phyloP scores from a whole-genome alignment of 306 rosid species.

The Malus fusca region DNA sequence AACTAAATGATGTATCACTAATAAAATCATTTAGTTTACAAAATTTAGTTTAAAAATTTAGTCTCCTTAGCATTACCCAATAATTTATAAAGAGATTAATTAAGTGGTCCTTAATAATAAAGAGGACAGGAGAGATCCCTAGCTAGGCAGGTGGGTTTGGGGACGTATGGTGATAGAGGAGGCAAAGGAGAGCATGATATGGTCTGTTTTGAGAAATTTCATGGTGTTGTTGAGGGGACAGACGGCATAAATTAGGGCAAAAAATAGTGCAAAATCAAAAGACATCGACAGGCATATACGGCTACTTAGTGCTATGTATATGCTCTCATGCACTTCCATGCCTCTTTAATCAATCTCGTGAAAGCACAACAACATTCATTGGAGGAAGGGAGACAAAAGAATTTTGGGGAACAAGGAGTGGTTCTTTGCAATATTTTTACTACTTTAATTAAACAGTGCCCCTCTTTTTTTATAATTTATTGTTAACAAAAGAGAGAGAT shows the following conservation, averaged over 20 bases:
- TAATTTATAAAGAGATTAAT: background rate
- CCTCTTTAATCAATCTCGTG: constrained; percentile 8
- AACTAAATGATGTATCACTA: no score
- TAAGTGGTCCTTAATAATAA: background rate
- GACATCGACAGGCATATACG: constrained; percentile 21
- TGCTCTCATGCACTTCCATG: constrained; percentile 15
- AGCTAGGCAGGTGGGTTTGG: constrained; percentile 13
- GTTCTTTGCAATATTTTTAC: constrained; percentile 8
- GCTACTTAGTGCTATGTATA: background rate
- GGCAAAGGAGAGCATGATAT: constrained; percentile 30
- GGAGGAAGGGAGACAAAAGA: constrained; percentile 26
- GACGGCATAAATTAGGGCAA: constrained; percentile 36
- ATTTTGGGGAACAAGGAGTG: constrained; percentile 31
- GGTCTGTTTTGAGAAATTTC: constrained; percentile 41
- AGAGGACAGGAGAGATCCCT: constrained; percentile 27
- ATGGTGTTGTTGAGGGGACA: constrained; percentile 57
- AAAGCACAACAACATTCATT: constrained; percentile 10
- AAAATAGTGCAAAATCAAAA: constrained; percentile 10
- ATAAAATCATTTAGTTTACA: no score
- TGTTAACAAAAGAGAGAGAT: background rate
- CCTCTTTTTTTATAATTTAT: background rate
- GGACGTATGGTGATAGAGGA: constrained; percentile 22
- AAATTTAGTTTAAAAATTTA: no score
- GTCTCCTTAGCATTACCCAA: no score
- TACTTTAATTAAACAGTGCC: background rate